phyloP scores from a whole-genome alignment of 2,329 filamentous ascomycete species.

The Colletotrichum navitas region DNA sequence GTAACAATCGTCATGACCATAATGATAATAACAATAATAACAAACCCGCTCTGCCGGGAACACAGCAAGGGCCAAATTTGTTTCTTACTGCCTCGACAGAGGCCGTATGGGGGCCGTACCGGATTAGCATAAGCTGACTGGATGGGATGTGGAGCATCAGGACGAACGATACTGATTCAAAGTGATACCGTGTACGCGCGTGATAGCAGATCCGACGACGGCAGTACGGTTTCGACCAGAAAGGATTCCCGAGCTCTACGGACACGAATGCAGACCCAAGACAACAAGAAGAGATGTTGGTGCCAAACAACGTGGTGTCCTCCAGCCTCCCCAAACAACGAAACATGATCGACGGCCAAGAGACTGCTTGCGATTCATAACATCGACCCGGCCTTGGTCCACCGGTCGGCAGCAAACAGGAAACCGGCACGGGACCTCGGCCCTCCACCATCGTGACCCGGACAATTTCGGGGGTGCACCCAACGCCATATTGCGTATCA shows the following conservation, averaged over 20 bases:
- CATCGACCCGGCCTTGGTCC: not conserved
- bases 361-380: slow-evolving; percentile 1
- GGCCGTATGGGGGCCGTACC: not conserved
- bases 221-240: not conserved
- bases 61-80: not conserved
- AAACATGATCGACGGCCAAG: slow-evolving; percentile 17
- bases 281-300: not conserved
- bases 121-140: not conserved
- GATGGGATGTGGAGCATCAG: not conserved
- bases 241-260: not conserved
- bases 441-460: not conserved
- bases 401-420: not conserved
- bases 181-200: not conserved
- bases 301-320: not conserved
- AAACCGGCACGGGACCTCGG: not conserved
- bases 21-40: not conserved
- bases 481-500: slow-evolving; percentile 1
- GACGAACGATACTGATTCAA: not conserved
- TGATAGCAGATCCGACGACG: not conserved
- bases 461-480: not conserved
- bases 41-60: not conserved
- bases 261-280: not conserved
- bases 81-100: not conserved
- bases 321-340: not conserved
- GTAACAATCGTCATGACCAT: too few species aligned